Conservation (phyloP, 177 flowering plant species). For the Vitis hybrid region DNA sequence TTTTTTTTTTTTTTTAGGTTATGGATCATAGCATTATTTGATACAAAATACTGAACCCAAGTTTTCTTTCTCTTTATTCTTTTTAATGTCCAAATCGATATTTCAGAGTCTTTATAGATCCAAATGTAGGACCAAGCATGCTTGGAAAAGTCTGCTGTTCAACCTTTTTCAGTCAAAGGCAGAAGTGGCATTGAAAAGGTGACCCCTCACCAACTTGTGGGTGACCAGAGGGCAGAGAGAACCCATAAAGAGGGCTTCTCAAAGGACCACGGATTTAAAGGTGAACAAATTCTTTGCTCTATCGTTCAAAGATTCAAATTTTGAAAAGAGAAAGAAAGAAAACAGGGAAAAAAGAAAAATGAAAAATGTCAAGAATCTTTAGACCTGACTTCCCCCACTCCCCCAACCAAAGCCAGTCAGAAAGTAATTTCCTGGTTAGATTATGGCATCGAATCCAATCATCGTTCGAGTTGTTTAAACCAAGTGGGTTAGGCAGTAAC, state of each 20-base stretch:
- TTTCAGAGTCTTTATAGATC: not conserved
- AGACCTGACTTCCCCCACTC: conserved; percentile 12
- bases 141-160: not conserved
- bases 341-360: not conserved
- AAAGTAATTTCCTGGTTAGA: conserved; percentile 5
- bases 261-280: conserved; percentile 17
- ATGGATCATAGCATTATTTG: too few species aligned
- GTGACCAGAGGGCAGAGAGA: conserved; percentile 1
- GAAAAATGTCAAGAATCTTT: conserved; percentile 26
- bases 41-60: too few species aligned
- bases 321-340: not conserved
- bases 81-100: too few species aligned
- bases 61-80: too few species aligned
- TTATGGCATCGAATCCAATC: conserved; percentile 29
- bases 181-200: conserved; percentile 6
- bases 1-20: too few species aligned
- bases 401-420: conserved; percentile 9
- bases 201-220: conserved; percentile 14
- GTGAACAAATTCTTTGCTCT: not conserved
- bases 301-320: conserved; percentile 31
- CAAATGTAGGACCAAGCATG: conserved; percentile 11
- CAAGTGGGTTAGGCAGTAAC: conserved; percentile 28
- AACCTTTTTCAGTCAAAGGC: conserved; percentile 18
- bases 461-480: conserved; percentile 9
- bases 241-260: not conserved